Conservation (phyloP, 225 moss, liverwort and hornwort genomes). For the Physcomitrium patens region DNA sequence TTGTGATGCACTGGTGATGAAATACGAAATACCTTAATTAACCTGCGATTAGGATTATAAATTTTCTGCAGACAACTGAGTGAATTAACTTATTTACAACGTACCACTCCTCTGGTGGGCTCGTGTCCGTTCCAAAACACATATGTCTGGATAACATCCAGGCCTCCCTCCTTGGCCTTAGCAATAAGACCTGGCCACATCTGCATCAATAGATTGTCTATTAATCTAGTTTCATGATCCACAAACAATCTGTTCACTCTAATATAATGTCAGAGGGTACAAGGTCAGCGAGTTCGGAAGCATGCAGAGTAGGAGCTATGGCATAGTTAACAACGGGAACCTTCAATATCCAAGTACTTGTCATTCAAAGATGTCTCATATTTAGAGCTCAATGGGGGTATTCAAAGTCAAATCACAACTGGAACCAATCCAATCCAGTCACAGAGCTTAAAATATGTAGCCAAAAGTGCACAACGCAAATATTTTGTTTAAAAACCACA, state of each 20-base stretch:
- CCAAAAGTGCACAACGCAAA: neutral
- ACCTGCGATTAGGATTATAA: neutral
- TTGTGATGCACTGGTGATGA: too few relatives aligned
- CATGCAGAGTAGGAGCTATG: neutral
- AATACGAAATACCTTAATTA: too few relatives aligned
- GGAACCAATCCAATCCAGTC: neutral
- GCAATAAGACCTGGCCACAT: constrained; percentile 84
- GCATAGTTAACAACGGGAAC: neutral
- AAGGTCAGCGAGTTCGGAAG: neutral
- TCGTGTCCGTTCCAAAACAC: constrained; percentile 92
- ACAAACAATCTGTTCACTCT: neutral
- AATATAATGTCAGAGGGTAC: too few relatives aligned
- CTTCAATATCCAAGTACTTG: neutral
- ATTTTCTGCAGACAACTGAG: neutral
- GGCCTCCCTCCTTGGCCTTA: constrained; percentile 78
- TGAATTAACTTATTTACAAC: constrained; percentile 3
- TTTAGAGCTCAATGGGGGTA: neutral
- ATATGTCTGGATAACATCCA: constrained; percentile 86
- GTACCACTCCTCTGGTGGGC: constrained; percentile 68
- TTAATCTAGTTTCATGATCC: neutral
- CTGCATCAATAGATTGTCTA: constrained; percentile 34
- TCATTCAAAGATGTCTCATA: neutral
- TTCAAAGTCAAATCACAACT: too few relatives aligned
- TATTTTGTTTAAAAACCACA: neutral
- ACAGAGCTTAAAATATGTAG: neutral